These are phyloP conservation scores for Eucalyptus tenuipes DNA, from an alignment of 345 rosid species.

Conservation along the genomic window DNA sequence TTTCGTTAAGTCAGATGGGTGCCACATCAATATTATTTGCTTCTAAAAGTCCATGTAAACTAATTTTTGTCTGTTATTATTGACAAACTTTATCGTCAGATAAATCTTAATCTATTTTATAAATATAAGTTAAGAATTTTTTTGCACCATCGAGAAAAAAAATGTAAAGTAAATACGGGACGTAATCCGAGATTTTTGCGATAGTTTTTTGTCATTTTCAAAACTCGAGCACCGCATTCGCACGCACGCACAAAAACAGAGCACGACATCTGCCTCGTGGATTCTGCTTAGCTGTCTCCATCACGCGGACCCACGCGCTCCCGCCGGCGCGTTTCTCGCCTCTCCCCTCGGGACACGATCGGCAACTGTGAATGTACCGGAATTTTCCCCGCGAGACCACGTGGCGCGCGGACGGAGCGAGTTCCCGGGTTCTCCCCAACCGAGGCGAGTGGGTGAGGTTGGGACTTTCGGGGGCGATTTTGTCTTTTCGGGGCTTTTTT, in stretches of 20 bases:
- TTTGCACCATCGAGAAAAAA: no score
- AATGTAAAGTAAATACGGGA: no score
- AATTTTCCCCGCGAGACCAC: background rate
- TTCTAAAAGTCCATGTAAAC: no score
- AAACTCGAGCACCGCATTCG: background rate
- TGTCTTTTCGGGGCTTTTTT: background rate
- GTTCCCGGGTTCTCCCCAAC: background rate
- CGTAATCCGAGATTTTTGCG: no score
- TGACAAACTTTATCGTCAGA: no score
- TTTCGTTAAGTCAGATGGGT: no score
- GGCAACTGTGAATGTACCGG: background rate
- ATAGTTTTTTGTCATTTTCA: background rate
- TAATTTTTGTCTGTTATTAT: no score
- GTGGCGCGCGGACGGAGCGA: background rate
- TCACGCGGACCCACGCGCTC: background rate
- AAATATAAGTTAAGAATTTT: no score
- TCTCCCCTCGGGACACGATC: background rate
- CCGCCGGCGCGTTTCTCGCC: background rate
- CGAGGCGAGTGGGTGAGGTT: background rate
- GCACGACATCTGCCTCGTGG: background rate
- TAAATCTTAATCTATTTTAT: accelerated
- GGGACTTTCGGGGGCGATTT: background rate
- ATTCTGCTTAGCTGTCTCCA: background rate
- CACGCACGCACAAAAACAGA: background rate
- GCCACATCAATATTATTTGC: no score